A percentile compares a stretch with the other conserved stretches of the same genome.
Evolutionary conservation across 2,329 filamentous ascomycete species (phyloP).

Genomic region (Colletotrichum lupini): DNA sequence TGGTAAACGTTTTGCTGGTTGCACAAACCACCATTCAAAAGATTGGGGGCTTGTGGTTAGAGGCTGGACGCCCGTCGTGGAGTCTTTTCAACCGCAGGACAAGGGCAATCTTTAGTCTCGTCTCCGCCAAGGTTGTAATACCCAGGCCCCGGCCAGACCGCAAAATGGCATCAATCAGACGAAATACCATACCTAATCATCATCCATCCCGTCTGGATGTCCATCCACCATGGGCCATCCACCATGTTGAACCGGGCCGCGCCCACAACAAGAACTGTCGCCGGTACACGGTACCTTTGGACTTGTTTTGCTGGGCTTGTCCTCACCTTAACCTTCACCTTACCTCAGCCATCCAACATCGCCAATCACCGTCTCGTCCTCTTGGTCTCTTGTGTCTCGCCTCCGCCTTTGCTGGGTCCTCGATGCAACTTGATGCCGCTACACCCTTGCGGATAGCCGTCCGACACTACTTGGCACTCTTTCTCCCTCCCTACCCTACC

Average conservation of each 20-base stretch:
- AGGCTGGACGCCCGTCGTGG: not conserved
- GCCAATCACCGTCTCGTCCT: constrained; percentile 7
- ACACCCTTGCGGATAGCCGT: constrained; percentile 33
- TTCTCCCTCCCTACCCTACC: constrained; percentile 1
- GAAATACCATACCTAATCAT: constrained; percentile 26
- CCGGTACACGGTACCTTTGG: constrained; percentile 19
- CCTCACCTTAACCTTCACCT: constrained; percentile 24
- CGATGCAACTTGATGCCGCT: constrained; percentile 29
- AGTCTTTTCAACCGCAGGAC: constrained; percentile 6
- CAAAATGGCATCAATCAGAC: constrained; percentile 34
- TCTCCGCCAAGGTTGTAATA: constrained; percentile 17
- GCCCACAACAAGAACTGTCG: not conserved
- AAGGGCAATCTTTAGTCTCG: constrained; percentile 10
- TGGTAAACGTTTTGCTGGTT: not conserved
- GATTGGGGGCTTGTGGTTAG: not conserved
- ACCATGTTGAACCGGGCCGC: constrained; percentile 1
- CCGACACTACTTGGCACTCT: constrained; percentile 28
- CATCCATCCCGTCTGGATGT: constrained; percentile 14
- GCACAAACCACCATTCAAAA: constrained; percentile 9
- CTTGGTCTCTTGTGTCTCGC: constrained; percentile 14
- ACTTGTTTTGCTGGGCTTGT: not conserved
- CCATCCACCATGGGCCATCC: constrained; percentile 12
- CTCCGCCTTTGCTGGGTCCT: constrained; percentile 32
- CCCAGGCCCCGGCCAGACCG: constrained; percentile 16
- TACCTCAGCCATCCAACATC: not conserved